Evolutionary conservation across 2,329 filamentous ascomycete genomes (phyloP).

Genomic region (Acarospora socialis): DNA sequence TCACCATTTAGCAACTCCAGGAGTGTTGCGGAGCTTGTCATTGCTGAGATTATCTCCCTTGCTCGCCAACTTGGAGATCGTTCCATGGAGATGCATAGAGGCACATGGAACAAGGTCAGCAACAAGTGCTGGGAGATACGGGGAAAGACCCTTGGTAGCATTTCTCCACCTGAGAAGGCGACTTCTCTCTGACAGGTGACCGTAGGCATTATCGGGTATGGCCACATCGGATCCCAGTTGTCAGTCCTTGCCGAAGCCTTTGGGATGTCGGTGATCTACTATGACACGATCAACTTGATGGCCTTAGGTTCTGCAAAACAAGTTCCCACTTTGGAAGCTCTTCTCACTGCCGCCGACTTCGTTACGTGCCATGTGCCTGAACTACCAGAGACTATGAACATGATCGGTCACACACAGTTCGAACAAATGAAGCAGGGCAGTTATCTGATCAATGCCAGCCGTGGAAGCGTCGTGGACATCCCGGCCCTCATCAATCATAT

Average conservation of each 20-base stretch:
- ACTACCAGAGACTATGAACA: conserved; percentile 77
- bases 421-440: conserved; percentile 82
- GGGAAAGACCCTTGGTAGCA: conserved; percentile 81
- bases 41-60: conserved; percentile 80
- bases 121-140: conserved; percentile 94
- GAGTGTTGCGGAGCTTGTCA: conserved; percentile 90
- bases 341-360: conserved; percentile 74
- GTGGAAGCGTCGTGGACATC: conserved; percentile 88
- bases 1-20: conserved; percentile 97
- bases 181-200: background rate
- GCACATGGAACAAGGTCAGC: conserved; percentile 97
- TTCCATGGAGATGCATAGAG: conserved; percentile 83
- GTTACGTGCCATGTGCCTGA: conserved; percentile 92
- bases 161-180: background rate
- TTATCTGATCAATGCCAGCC: conserved; percentile 92
- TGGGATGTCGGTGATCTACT: conserved; percentile 97
- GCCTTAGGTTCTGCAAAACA: conserved; percentile 77
- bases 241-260: conserved; percentile 93
- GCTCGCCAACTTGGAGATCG: conserved; percentile 88
- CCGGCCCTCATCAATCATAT: conserved; percentile 79
- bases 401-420: conserved; percentile 71
- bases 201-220: conserved; percentile 69
- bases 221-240: conserved; percentile 90
- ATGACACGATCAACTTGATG: conserved; percentile 91
- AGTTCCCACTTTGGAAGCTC: conserved; percentile 59